Evolutionary conservation across 2,329 filamentous ascomycete species (phyloP).

Genomic region (Elsinoe perseae): DNA sequence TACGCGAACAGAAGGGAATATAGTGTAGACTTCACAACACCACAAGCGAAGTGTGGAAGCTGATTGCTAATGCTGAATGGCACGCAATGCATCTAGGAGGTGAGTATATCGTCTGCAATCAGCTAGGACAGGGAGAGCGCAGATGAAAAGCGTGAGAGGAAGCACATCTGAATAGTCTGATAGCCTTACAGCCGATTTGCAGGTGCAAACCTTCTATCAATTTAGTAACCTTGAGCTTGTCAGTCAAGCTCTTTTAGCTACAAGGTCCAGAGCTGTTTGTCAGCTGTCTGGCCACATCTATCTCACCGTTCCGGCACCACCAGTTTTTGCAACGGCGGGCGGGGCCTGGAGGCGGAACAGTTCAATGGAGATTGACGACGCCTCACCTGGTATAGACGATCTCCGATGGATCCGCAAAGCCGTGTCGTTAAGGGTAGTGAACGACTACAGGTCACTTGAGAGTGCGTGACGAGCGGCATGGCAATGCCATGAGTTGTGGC

Average conservation of each 20-base stretch:
- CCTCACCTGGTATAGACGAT: not conserved
- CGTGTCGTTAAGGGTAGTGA: not conserved
- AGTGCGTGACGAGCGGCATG: not conserved
- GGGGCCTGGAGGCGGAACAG: not conserved
- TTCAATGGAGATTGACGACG: not conserved
- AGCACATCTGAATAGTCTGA: too few relatives aligned
- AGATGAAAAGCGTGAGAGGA: too few relatives aligned
- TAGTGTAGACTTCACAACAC: too few relatives aligned
- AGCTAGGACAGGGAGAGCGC: too few relatives aligned
- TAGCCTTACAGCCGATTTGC: not conserved
- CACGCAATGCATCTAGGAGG: too few relatives aligned
- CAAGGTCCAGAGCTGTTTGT: slow-evolving; percentile 8
- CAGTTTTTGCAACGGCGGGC: not conserved
- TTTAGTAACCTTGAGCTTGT: not conserved
- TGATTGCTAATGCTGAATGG: not conserved
- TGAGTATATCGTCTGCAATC: too few relatives aligned
- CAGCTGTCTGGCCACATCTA: not conserved
- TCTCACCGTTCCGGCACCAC: not conserved
- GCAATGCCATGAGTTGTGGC: not conserved
- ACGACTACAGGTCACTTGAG: not conserved
- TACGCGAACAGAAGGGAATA: not conserved
- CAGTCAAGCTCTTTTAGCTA: not conserved
- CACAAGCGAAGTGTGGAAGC: too few relatives aligned
- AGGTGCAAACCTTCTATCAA: not conserved
- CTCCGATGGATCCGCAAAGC: not conserved